Evolutionary conservation across 1,284 basidiomycete species (phyloP).

Genomic region (Cerioporus squamosus): DNA sequence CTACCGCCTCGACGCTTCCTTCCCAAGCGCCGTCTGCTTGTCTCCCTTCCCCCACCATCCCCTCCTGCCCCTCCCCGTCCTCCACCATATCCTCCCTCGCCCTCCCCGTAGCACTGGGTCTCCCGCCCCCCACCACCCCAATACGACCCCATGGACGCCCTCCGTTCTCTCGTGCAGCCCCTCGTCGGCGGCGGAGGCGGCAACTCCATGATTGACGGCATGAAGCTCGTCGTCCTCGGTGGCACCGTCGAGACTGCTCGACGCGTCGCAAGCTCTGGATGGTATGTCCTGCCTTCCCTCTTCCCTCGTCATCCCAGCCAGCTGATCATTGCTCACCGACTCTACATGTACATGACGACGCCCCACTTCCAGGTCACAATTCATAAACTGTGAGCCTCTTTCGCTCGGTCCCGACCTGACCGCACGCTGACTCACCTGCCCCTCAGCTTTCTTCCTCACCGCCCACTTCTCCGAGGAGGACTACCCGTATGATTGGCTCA

Average conservation of each 20-base stretch:
- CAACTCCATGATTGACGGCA: slow-evolving; percentile 79
- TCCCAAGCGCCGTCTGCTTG: slow-evolving; percentile 25
- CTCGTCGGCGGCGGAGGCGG: slow-evolving; percentile 75
- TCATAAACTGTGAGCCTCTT: slow-evolving; percentile 73
- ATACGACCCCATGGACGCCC: slow-evolving; percentile 63
- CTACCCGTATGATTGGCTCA: slow-evolving; percentile 82
- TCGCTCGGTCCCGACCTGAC: slow-evolving; percentile 11
- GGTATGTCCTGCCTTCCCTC: slow-evolving; percentile 43
- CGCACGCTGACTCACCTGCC: slow-evolving; percentile 24
- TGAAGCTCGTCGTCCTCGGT: slow-evolving; percentile 85
- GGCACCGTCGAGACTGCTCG: slow-evolving; percentile 85
- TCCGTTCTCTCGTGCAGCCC: slow-evolving; percentile 81
- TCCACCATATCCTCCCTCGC: slow-evolving; percentile 31
- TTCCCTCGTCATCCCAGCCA: not conserved
- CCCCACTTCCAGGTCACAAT: slow-evolving; percentile 61
- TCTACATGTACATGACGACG: slow-evolving; percentile 14
- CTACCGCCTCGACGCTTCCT: slow-evolving; percentile 16
- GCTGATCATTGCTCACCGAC: slow-evolving; percentile 12
- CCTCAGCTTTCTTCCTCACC: slow-evolving; percentile 80
- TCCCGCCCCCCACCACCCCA: slow-evolving; percentile 22
- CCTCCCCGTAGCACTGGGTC: slow-evolving; percentile 34
- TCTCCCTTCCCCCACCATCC: slow-evolving; percentile 25
- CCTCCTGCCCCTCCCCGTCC: slow-evolving; percentile 15
- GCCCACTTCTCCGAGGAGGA: slow-evolving; percentile 86
- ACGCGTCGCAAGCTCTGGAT: slow-evolving; percentile 78